phyloP scores from a whole-genome alignment of 2,329 filamentous ascomycete genomes.

The Sphaerulina musiva region DNA sequence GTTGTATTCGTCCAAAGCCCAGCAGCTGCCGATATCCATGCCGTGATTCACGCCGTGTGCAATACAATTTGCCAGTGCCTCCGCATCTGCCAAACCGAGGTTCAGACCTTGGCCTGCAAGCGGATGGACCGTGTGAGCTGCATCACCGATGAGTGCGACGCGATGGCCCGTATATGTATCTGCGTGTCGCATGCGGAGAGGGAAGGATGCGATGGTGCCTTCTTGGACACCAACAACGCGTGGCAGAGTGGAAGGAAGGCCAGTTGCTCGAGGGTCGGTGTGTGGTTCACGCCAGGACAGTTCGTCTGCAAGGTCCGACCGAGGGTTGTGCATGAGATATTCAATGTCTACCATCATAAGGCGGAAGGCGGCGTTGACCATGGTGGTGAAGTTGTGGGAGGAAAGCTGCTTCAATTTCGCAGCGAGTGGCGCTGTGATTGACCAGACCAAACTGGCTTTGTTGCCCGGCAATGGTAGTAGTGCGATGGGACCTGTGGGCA shows the following conservation, averaged over 20 bases:
- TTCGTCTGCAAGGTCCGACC: slow-evolving; percentile 56
- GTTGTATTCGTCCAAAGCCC: slow-evolving; percentile 76
- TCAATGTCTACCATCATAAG: slow-evolving; percentile 70
- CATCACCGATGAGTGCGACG: slow-evolving; percentile 87
- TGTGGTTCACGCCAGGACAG: slow-evolving; percentile 75
- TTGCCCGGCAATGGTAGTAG: slow-evolving; percentile 83
- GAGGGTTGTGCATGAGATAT: slow-evolving; percentile 64
- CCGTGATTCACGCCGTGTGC: slow-evolving; percentile 72
- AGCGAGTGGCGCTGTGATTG: slow-evolving; percentile 75
- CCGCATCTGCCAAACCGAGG: slow-evolving; percentile 82
- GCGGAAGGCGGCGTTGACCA: slow-evolving; percentile 91
- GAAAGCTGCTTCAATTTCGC: slow-evolving; percentile 70
- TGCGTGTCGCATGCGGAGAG: slow-evolving; percentile 85
- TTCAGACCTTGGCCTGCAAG: slow-evolving; percentile 93
- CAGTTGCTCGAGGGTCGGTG: slow-evolving; percentile 45
- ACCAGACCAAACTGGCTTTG: slow-evolving; percentile 85
- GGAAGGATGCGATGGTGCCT: slow-evolving; percentile 79
- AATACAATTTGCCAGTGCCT: slow-evolving; percentile 68
- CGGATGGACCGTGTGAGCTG: slow-evolving; percentile 90
- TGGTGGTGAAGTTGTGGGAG: slow-evolving; percentile 66
- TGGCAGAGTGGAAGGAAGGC: slow-evolving; percentile 44
- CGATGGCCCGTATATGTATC: slow-evolving; percentile 86
- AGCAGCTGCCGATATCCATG: slow-evolving; percentile 73
- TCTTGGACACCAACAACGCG: slow-evolving; percentile 65
- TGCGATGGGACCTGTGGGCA: slow-evolving; percentile 85